Percentiles rank a stretch among this genome's conserved stretches.
Conservation (phyloP, 164 flowering plant genomes). For the Kingdonia uniflora region DNA sequence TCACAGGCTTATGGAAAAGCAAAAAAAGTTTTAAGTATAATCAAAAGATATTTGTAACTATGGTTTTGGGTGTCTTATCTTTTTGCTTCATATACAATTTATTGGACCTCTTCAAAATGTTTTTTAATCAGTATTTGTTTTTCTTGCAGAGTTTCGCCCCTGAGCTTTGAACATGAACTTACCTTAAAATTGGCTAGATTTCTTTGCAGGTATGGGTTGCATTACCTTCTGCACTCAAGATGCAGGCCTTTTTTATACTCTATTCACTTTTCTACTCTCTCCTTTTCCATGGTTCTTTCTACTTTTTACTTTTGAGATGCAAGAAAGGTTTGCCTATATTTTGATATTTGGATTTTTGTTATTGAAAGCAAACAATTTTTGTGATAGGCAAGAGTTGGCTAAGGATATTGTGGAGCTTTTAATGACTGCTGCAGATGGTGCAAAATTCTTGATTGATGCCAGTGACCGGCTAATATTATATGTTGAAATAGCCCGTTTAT, state of each 20-base stretch:
- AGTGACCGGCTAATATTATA: slow-evolving; percentile 78
- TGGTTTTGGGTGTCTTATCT: neutral
- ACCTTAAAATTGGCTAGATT: slow-evolving; percentile 88
- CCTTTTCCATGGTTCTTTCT: too few species aligned
- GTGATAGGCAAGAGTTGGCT: slow-evolving; percentile 61
- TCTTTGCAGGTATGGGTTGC: slow-evolving; percentile 67
- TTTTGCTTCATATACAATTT: too few species aligned
- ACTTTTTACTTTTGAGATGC: too few species aligned
- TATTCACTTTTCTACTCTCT: neutral
- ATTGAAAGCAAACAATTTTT: too few species aligned
- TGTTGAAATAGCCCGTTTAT: slow-evolving; percentile 95
- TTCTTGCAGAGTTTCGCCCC: slow-evolving; percentile 84
- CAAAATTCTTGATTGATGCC: slow-evolving; percentile 91
- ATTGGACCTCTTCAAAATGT: too few species aligned
- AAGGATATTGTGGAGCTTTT: slow-evolving; percentile 87
- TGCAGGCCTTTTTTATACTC: too few species aligned
- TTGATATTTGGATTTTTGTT: too few species aligned
- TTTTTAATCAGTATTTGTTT: neutral
- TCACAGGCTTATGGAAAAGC: too few species aligned
- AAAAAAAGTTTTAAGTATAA: too few species aligned
- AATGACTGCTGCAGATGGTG: slow-evolving; percentile 97
- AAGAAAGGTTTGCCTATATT: too few species aligned
- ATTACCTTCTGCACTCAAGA: too few species aligned
- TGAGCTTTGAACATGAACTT: slow-evolving; percentile 97
- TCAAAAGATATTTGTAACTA: too few species aligned